These are phyloP conservation scores for Candida koratica DNA, from an alignment of 805 yeast species.

Conservation along the genomic window DNA sequence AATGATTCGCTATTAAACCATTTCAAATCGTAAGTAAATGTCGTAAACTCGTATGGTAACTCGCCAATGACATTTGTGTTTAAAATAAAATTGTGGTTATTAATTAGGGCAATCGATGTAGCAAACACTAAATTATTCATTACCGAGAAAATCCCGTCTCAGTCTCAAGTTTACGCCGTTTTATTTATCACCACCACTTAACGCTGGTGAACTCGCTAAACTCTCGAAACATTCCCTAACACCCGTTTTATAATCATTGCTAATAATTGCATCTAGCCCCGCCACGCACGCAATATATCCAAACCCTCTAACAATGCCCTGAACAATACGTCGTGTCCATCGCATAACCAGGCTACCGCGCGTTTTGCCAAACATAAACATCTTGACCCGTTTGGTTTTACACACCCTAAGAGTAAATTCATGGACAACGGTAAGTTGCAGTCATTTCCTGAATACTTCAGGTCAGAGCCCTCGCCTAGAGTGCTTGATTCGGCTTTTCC, in stretches of 20 bases:
- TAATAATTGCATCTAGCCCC: too few relatives aligned
- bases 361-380: conserved; percentile 2
- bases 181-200: too few relatives aligned
- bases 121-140: conserved; percentile 20
- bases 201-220: too few relatives aligned
- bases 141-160: too few relatives aligned
- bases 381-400: neutral
- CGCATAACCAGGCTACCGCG: neutral
- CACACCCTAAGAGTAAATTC: neutral
- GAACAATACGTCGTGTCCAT: conserved; percentile 1
- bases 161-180: too few relatives aligned
- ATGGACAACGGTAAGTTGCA: conserved; percentile 9
- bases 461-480: conserved; percentile 23
- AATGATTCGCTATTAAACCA: conserved; percentile 11
- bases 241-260: too few relatives aligned
- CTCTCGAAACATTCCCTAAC: too few relatives aligned
- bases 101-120: conserved; percentile 18
- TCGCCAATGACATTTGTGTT: conserved; percentile 8
- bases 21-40: conserved; percentile 4
- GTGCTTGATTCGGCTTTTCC: conserved; percentile 58
- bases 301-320: too few relatives aligned
- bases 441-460: conserved; percentile 17
- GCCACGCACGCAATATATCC: too few relatives aligned
- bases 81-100: conserved; percentile 18
- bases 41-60: neutral